A percentile compares a stretch with the other conserved stretches of the same genome.
phyloP scores from a whole-genome alignment of 129 eudicot species.

The Arctium minus region DNA sequence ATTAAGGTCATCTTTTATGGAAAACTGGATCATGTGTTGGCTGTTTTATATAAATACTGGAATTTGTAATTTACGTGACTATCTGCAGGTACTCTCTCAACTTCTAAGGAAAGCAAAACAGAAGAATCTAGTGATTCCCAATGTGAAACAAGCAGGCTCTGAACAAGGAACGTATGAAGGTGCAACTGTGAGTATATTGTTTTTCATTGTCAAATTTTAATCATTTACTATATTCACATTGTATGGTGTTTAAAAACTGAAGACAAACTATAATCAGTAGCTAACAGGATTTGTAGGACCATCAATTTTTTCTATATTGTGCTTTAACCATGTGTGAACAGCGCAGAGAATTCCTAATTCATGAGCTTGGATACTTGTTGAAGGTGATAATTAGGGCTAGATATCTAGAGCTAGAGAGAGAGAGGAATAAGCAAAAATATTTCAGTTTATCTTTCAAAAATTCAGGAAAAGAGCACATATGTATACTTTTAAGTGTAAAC shows the following conservation, averaged over 20 bases:
- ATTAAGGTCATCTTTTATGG: constrained; percentile 62
- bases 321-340: background rate
- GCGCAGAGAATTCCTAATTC: background rate
- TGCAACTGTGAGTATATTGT: constrained; percentile 81
- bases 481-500: background rate
- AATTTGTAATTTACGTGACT: background rate
- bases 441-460: background rate
- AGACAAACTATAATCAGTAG: background rate
- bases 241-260: background rate
- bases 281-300: background rate
- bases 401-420: background rate
- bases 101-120: constrained; percentile 91
- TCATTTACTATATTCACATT: constrained; percentile 6
- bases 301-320: background rate
- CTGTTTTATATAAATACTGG: background rate
- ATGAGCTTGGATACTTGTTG: background rate
- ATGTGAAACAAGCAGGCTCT: constrained; percentile 88
- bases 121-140: constrained; percentile 78
- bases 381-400: background rate
- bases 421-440: background rate
- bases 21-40: background rate
- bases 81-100: constrained; percentile 88
- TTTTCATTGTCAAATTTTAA: background rate
- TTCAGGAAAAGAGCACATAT: background rate
- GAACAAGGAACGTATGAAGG: constrained; percentile 99